These are phyloP conservation scores for Ogataea henricii DNA, from an alignment of 805 yeast genomes.

Conservation along the genomic window DNA sequence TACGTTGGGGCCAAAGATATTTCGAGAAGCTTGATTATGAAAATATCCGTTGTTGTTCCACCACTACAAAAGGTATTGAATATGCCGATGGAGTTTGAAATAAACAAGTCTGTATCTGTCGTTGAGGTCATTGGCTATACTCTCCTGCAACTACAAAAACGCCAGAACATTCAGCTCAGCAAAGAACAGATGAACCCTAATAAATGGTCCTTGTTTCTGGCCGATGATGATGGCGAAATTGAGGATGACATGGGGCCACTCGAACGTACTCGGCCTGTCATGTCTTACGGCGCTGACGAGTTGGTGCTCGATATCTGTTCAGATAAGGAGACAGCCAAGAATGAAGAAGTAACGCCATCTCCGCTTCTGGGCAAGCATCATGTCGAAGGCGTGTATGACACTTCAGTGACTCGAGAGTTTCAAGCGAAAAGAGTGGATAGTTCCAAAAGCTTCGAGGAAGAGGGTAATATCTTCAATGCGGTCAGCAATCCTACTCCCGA, in stretches of 20 bases:
- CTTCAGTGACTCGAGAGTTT: neutral
- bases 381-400: neutral
- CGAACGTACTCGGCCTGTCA: slow-evolving; percentile 63
- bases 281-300: slow-evolving; percentile 79
- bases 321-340: slow-evolving; percentile 46
- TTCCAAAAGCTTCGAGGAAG: neutral
- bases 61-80: slow-evolving; percentile 12
- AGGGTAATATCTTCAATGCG: neutral
- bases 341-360: slow-evolving; percentile 57
- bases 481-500: slow-evolving; percentile 20
- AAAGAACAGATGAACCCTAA: slow-evolving; percentile 52
- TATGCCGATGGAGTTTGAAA: slow-evolving; percentile 24
- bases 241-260: slow-evolving; percentile 91
- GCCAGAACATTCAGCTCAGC: slow-evolving; percentile 15
- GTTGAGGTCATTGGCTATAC: slow-evolving; percentile 59
- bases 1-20: slow-evolving; percentile 26
- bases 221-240: slow-evolving; percentile 92
- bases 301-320: slow-evolving; percentile 70
- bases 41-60: slow-evolving; percentile 24
- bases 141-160: slow-evolving; percentile 27
- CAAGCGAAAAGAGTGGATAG: neutral
- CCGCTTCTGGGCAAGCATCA: slow-evolving; percentile 10
- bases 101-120: slow-evolving; percentile 44
- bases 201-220: slow-evolving; percentile 73
- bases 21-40: slow-evolving; percentile 10